Conservation (phyloP, 257 asterid genomes). For the Solanum neorickii region DNA sequence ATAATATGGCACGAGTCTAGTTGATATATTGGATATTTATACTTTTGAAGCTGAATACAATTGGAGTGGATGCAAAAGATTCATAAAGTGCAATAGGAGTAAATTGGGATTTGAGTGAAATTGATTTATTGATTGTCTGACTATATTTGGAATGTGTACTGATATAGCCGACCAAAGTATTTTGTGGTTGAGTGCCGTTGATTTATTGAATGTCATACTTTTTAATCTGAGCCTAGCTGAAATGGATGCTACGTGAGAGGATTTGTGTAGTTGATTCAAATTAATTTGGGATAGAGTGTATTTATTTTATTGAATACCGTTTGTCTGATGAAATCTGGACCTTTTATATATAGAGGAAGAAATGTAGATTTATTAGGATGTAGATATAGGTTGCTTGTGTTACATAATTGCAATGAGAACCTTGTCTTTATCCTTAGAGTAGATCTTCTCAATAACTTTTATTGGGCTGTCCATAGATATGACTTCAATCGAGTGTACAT, state of each 20-base stretch:
- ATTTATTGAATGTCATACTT: not conserved
- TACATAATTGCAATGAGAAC: not conserved
- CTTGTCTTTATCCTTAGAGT: not conserved
- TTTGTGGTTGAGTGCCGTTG: not conserved
- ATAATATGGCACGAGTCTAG: not conserved
- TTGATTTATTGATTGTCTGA: not conserved
- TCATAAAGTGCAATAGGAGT: not conserved
- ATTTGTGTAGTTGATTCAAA: not conserved
- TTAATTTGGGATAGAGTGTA: not conserved
- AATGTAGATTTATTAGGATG: not conserved
- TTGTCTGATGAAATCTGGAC: not conserved
- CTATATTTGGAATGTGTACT: not conserved
- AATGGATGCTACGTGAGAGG: not conserved
- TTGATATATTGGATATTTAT: not conserved
- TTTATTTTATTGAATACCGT: not conserved
- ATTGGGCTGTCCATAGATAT: not conserved
- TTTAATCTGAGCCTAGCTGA: not conserved
- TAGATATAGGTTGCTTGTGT: not conserved
- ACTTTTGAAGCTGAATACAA: not conserved
- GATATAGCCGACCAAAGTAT: not conserved
- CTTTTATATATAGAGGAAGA: not conserved
- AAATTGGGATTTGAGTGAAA: not conserved
- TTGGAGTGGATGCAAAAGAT: not conserved
- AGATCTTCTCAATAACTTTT: not conserved
- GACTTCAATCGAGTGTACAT: not conserved